These are phyloP conservation scores for Jatropha podagrica DNA, from an alignment of 441 rosid species.

Conservation along the genomic window DNA sequence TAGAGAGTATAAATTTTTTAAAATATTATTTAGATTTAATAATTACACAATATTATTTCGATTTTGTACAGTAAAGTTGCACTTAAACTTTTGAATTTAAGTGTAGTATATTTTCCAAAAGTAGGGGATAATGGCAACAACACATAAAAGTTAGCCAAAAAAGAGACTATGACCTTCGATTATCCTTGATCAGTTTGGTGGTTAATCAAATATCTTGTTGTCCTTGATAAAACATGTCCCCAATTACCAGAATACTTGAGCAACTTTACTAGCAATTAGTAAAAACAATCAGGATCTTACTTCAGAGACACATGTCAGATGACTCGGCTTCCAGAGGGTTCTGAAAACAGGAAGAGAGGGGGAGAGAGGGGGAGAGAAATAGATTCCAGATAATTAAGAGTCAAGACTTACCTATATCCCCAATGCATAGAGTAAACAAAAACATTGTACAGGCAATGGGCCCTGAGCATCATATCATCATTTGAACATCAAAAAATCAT, in stretches of 20 bases:
- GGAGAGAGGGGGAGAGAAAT: not conserved
- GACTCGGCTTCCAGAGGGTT: too few species aligned
- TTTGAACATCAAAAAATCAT: conserved; percentile 14
- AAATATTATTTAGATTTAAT: too few species aligned
- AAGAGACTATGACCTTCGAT: not conserved
- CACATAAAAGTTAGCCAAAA: too few species aligned
- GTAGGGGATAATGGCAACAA: too few species aligned
- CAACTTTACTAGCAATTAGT: not conserved
- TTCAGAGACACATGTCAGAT: not conserved
- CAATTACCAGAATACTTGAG: not conserved
- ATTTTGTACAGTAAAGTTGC: too few species aligned
- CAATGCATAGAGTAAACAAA: conserved; percentile 18
- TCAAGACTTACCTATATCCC: conserved; percentile 24
- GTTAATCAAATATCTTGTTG: too few species aligned
- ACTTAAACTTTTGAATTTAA: too few species aligned
- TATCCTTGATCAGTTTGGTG: not conserved
- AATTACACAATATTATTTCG: too few species aligned
- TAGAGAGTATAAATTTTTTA: too few species aligned
- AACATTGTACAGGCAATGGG: conserved; percentile 12
- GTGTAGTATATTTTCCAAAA: too few species aligned
- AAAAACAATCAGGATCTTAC: not conserved
- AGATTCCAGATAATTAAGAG: not conserved
- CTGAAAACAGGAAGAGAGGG: not conserved
- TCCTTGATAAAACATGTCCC: not conserved
- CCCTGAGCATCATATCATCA: conserved; percentile 24